Evolutionary conservation across 148 eudicot species (phyloP), one percentile per base, ranked within the genome.

Genomic region (Diospyros lotus): DNA sequence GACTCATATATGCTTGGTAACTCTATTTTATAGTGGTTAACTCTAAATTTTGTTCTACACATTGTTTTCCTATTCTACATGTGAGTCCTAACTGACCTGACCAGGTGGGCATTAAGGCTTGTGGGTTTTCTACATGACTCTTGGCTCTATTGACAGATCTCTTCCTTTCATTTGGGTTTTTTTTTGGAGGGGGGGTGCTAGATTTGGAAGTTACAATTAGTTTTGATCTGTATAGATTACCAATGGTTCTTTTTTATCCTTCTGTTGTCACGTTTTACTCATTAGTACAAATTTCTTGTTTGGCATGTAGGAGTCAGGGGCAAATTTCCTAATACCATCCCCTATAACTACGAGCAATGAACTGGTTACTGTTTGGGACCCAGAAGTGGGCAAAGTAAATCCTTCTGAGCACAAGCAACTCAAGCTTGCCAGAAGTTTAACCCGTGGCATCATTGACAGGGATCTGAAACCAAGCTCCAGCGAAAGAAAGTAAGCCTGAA

Each of bases 321-420:
- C 96, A 75, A 95, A 95, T 80, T 88, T 92, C 73, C 83, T 90
- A 70, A 82, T 95, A 80, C 88, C 94, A 42, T 87, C 97, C 73
- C 94, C 97, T 44, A 83, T 95, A 60, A 88, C 96, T 66, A 86
- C 97, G 74, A 87, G 85, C 79, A 94, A 94, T 84, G 98, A 94
- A 81, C 86, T 94, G 71, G 98, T 94, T 78, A 89, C 90, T 11
- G 96, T 94, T 44, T 94, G 97, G 96, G 98, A 94, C 75, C 97
- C 98, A 68, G 98, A 92, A 77, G 89, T 92, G 67, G 98, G 96
- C 60, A 95, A 89, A 77, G 86, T 80, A 56, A 95, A 95, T 85
- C 98, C 94, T 78, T 92, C 97, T 68, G 97, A 95, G 83, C 97
- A 95, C 88, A 95, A 95, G 84, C 98, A 95, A 79, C 88, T 92